A percentile compares a stretch with the other conserved stretches of the same genome.
These are phyloP conservation scores for Lumnitzera littorea DNA, from an alignment of 345 rosid genomes.

Conservation along the genomic window DNA sequence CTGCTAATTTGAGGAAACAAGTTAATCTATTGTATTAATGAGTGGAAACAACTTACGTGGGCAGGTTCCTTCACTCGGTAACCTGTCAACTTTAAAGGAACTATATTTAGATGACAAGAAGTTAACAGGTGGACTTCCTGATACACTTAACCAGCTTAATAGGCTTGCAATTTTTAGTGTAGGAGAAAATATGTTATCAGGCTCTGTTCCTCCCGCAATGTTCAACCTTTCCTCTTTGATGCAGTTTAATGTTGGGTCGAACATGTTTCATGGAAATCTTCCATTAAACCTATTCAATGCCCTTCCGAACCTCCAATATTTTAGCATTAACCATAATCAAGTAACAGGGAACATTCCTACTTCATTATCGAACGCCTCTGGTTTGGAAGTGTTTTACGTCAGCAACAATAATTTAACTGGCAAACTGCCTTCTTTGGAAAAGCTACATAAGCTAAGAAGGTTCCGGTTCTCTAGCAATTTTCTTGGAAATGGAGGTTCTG, in stretches of 20 bases:
- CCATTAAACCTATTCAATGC: slow-evolving; percentile 13
- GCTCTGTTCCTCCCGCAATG: slow-evolving; percentile 19
- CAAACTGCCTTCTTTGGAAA: slow-evolving; percentile 8
- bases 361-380: slow-evolving; percentile 8
- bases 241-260: slow-evolving; percentile 11
- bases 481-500: slow-evolving; percentile 4
- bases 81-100: slow-evolving; percentile 3
- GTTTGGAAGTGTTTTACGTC: background rate
- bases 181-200: slow-evolving; percentile 15
- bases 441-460: slow-evolving; percentile 1
- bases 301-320: slow-evolving; percentile 3
- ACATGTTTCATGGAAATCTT: slow-evolving; percentile 16
- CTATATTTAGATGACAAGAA: slow-evolving; percentile 3
- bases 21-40: background rate
- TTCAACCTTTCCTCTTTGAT: slow-evolving; percentile 22
- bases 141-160: slow-evolving; percentile 13
- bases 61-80: slow-evolving; percentile 10
- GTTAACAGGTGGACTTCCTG: slow-evolving; percentile 14
- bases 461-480: background rate
- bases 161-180: slow-evolving; percentile 9
- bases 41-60: slow-evolving; percentile 4
- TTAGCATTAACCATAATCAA: background rate
- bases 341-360: background rate
- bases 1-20: no score
- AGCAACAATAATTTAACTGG: background rate